phyloP scores from a whole-genome alignment of 768 basidiomycete species.

The Mycena chlorophos region DNA sequence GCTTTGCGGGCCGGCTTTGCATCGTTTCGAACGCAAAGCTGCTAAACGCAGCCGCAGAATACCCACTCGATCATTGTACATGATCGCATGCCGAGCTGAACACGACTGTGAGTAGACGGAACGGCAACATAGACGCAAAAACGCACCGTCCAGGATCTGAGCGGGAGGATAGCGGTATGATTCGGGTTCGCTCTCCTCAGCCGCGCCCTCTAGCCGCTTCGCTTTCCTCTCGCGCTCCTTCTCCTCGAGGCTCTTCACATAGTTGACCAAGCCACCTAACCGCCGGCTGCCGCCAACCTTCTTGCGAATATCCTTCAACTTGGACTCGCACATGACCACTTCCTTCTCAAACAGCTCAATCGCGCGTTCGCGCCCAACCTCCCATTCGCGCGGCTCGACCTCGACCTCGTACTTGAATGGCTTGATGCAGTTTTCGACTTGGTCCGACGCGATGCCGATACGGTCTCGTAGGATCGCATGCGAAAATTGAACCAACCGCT shows the following conservation, averaged over 20 bases:
- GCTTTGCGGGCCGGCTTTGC: constrained; percentile 82
- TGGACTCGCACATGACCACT: constrained; percentile 78
- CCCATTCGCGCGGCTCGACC: constrained; percentile 92
- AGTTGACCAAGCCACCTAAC: constrained; percentile 71
- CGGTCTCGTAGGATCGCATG: constrained; percentile 92
- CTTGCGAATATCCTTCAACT: constrained; percentile 82
- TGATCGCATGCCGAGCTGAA: constrained; percentile 86
- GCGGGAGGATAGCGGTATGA: constrained; percentile 90
- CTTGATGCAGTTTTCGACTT: constrained; percentile 99
- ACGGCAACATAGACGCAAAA: not conserved
- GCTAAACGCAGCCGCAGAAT: constrained; percentile 85
- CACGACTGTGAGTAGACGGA: constrained; percentile 13
- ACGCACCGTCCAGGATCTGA: constrained; percentile 87
- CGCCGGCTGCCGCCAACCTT: constrained; percentile 87
- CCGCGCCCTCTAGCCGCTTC: constrained; percentile 43
- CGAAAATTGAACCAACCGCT: constrained; percentile 88
- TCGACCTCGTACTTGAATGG: constrained; percentile 99
- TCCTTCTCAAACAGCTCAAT: constrained; percentile 85
- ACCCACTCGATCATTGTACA: constrained; percentile 78
- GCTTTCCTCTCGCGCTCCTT: constrained; percentile 65
- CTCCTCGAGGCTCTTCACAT: constrained; percentile 83
- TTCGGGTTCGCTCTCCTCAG: constrained; percentile 47
- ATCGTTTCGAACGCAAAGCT: constrained; percentile 87
- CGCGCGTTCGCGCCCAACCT: constrained; percentile 71
- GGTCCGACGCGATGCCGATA: constrained; percentile 92